phyloP scores from a whole-genome alignment of 768 basidiomycete species.

The Cubamyces lactineus region DNA sequence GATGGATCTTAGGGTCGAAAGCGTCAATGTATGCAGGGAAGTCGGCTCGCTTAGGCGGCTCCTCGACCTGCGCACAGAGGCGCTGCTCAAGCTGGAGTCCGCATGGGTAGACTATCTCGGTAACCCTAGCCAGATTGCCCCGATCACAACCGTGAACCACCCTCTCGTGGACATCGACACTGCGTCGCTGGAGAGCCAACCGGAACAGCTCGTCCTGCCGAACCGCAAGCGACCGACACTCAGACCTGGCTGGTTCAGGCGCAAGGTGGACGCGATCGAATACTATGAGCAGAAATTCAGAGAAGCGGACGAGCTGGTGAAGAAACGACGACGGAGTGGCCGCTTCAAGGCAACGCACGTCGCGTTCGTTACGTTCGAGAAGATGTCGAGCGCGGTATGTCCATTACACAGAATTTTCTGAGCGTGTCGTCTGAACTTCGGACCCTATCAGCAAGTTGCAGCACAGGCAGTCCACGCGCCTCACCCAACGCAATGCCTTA shows the following conservation, averaged over 20 bases:
- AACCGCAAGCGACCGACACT: slow-evolving; percentile 77
- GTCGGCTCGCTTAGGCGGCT: slow-evolving; percentile 72
- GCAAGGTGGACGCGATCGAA: slow-evolving; percentile 87
- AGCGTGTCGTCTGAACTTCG: neutral
- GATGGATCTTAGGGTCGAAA: slow-evolving; percentile 87
- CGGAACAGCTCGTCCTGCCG: slow-evolving; percentile 67
- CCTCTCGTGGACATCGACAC: slow-evolving; percentile 52
- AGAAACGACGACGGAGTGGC: slow-evolving; percentile 67
- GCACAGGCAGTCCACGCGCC: slow-evolving; percentile 82
- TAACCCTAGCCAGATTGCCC: slow-evolving; percentile 81
- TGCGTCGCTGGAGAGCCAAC: slow-evolving; percentile 55
- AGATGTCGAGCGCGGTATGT: slow-evolving; percentile 88
- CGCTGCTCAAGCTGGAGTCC: slow-evolving; percentile 74
- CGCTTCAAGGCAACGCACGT: slow-evolving; percentile 81
- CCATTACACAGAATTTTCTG: neutral
- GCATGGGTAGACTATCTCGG: slow-evolving; percentile 94
- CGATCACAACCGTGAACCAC: slow-evolving; percentile 31
- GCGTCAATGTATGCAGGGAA: slow-evolving; percentile 86
- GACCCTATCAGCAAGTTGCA: slow-evolving; percentile 71
- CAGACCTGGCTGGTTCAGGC: slow-evolving; percentile 71
- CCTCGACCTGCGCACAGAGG: slow-evolving; percentile 79
- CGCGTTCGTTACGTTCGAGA: slow-evolving; percentile 97
- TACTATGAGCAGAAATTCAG: slow-evolving; percentile 81
- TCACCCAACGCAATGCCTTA: slow-evolving; percentile 64
- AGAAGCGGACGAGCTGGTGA: slow-evolving; percentile 83